Conservation (phyloP, 352 stramenopile genomes). For the Phytophthora kernoviae region DNA sequence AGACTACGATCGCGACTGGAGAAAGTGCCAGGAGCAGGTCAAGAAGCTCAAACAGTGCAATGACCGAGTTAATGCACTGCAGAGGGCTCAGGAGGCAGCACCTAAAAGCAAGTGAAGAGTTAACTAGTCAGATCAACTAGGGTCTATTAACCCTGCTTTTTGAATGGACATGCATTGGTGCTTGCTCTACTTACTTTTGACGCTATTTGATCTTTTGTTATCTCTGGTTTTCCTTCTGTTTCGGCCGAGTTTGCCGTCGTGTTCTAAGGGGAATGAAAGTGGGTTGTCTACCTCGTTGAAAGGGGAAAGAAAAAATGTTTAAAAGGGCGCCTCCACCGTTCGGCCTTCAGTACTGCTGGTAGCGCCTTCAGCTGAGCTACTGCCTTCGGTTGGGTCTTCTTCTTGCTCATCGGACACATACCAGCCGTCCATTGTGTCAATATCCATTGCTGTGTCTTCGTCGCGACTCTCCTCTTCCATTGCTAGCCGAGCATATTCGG, state of each 20-base stretch:
- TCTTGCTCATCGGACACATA: constrained; percentile 87
- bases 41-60: constrained; percentile 84
- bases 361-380: constrained; percentile 9
- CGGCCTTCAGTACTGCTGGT: constrained; percentile 38
- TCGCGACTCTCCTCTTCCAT: constrained; percentile 97
- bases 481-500: constrained; percentile 96
- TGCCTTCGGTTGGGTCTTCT: constrained; percentile 51
- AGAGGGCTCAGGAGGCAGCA: constrained; percentile 39
- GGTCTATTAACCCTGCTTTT: constrained; percentile 3
- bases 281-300: constrained; percentile 22
- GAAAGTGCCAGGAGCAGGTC: constrained; percentile 83
- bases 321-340: constrained; percentile 82
- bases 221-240: constrained; percentile 9
- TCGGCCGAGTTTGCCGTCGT: constrained; percentile 10
- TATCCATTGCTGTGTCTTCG: constrained; percentile 88
- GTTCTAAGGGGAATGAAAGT: constrained; percentile 29
- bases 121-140: constrained; percentile 4
- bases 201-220: constrained; percentile 14
- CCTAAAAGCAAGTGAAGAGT: not conserved
- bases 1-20: constrained; percentile 85
- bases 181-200: constrained; percentile 28
- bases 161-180: constrained; percentile 29
- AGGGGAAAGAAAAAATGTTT: constrained; percentile 25
- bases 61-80: constrained; percentile 62
- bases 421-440: constrained; percentile 90